A percentile compares a stretch with the other conserved stretches of the same genome.
Conservation (phyloP, 345 rosid species). For the Salix caprea region DNA sequence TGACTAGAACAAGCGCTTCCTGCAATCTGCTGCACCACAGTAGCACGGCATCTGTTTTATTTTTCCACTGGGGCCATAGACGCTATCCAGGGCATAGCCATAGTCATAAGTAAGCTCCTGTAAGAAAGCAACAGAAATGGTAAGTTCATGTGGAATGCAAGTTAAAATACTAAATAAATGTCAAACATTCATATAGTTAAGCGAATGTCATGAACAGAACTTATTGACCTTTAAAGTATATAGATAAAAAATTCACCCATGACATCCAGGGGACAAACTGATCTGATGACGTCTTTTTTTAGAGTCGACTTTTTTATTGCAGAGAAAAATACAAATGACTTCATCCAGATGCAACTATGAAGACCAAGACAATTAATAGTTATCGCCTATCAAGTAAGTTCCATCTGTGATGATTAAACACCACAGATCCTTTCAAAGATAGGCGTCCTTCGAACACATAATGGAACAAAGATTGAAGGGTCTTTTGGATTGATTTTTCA, state of each 20-base stretch:
- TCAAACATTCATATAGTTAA: not conserved
- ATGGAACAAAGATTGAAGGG: not conserved
- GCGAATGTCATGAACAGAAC: not conserved
- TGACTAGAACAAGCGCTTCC: slow-evolving; percentile 61
- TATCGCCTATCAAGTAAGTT: not conserved
- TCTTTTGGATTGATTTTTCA: not conserved
- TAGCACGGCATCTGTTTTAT: slow-evolving; percentile 60
- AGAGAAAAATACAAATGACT: not conserved
- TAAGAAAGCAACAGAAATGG: not conserved
- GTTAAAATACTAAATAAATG: not conserved
- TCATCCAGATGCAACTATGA: not conserved
- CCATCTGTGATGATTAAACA: not conserved
- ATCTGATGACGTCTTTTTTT: not conserved
- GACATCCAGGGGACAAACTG: not conserved
- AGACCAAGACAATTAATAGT: not conserved
- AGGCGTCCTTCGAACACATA: not conserved
- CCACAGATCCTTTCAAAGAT: not conserved
- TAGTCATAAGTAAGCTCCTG: slow-evolving; percentile 93
- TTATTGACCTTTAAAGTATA: not conserved
- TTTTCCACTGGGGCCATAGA: slow-evolving; percentile 67
- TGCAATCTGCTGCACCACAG: slow-evolving; percentile 72
- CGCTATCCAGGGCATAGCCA: slow-evolving; percentile 78
- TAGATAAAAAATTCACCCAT: not conserved
- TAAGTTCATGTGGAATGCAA: not conserved
- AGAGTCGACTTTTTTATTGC: not conserved